These are phyloP conservation scores for Myxozyma nipponensis DNA, from an alignment of 805 yeast species.

Conservation along the genomic window DNA sequence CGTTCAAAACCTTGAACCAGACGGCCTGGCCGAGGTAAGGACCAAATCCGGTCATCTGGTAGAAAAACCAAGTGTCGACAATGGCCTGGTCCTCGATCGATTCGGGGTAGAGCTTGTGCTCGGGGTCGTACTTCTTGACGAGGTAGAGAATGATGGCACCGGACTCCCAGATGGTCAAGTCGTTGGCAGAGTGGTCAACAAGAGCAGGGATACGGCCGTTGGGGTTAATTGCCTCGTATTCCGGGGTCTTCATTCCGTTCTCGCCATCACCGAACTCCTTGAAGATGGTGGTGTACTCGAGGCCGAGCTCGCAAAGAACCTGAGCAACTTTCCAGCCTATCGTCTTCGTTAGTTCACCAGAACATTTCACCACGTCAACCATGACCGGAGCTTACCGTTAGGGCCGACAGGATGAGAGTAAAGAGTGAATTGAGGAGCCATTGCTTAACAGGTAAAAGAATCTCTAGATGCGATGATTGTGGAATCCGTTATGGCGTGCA, in stretches of 20 bases:
- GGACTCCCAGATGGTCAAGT: conserved; percentile 68
- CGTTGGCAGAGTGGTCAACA: conserved; percentile 25
- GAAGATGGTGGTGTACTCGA: conserved; percentile 60
- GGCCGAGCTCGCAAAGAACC: conserved; percentile 74
- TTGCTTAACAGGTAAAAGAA: conserved; percentile 6
- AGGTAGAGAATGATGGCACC: conserved; percentile 81
- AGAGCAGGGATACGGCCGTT: conserved; percentile 65
- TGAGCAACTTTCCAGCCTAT: conserved; percentile 70
- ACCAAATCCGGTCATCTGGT: conserved; percentile 27
- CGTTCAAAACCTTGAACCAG: conserved; percentile 80
- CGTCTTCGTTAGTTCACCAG: conserved; percentile 9
- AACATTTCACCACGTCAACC: neutral
- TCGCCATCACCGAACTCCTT: conserved; percentile 42
- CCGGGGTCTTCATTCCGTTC: conserved; percentile 48
- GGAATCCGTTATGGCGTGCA: too few species aligned
- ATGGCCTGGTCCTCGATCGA: conserved; percentile 26
- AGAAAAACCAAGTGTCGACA: conserved; percentile 29
- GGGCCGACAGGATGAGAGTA: conserved; percentile 33
- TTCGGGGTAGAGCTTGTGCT: conserved; percentile 39
- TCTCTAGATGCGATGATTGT: too few species aligned
- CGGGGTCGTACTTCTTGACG: conserved; percentile 53
- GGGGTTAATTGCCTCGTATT: conserved; percentile 56
- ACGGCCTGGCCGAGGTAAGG: conserved; percentile 69
- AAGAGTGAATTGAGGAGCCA: conserved; percentile 29
- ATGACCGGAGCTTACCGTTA: conserved; percentile 24